These are phyloP conservation scores for Lagenaria siceraria DNA, from an alignment of 306 rosid species.

Conservation along the genomic window DNA sequence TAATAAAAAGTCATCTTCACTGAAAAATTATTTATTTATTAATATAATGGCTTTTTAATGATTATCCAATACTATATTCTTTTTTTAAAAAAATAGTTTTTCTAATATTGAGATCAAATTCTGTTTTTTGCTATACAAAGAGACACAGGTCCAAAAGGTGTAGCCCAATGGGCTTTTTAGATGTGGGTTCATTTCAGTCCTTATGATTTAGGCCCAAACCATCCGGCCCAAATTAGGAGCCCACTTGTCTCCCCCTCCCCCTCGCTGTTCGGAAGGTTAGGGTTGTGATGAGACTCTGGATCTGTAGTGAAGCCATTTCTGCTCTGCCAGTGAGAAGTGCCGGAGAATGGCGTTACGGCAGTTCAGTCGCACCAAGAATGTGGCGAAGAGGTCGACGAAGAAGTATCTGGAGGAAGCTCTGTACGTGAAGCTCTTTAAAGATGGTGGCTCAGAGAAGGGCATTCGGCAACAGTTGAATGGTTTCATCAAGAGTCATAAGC, in stretches of 20 bases:
- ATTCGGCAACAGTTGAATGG: conserved; percentile 56
- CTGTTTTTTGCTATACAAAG: neutral
- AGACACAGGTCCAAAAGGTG: neutral
- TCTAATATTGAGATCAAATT: neutral
- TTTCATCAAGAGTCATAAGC: conserved; percentile 55
- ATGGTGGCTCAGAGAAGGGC: conserved; percentile 46
- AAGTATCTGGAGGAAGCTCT: conserved; percentile 75
- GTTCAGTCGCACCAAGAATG: conserved; percentile 43
- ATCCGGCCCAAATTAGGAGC: neutral
- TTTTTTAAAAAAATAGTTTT: too few species aligned
- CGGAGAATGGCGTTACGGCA: conserved; percentile 47
- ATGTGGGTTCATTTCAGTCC: neutral
- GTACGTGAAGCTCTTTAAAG: conserved; percentile 55
- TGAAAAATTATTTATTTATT: too few species aligned
- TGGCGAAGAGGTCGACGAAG: conserved; percentile 53
- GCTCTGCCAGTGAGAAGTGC: conserved; percentile 1
- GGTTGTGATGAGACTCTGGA: conserved; percentile 14
- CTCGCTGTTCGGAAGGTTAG: conserved; percentile 4
- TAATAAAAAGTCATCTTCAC: too few species aligned
- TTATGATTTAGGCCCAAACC: neutral
- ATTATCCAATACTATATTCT: too few species aligned
- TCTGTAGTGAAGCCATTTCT: neutral
- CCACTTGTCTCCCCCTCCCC: neutral
- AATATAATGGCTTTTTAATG: too few species aligned
- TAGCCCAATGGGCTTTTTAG: neutral